phyloP scores from a whole-genome alignment of 192 early-diverging fungal genomes.

The Dissophora globulifera region DNA sequence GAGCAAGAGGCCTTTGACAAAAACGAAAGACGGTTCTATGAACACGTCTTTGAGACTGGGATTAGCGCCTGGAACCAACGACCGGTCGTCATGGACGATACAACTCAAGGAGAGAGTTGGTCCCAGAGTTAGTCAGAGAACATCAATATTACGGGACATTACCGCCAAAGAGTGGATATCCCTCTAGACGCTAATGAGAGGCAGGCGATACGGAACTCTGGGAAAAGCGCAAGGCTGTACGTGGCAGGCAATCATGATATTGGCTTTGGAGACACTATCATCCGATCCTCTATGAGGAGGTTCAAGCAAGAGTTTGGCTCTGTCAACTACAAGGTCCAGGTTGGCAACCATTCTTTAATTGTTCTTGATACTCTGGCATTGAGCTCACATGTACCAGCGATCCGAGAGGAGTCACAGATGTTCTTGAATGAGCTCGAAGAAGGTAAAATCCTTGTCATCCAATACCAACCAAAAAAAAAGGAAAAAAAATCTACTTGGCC shows the following conservation, averaged over 20 bases:
- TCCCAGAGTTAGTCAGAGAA: too few species aligned
- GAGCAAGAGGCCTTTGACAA: slow-evolving; percentile 24
- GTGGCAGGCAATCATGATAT: slow-evolving; percentile 95
- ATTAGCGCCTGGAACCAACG: slow-evolving; percentile 11
- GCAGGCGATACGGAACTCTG: slow-evolving; percentile 12
- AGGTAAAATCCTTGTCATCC: too few species aligned
- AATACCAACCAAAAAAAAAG: too few species aligned
- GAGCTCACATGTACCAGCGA: slow-evolving; percentile 48
- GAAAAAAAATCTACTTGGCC: too few species aligned
- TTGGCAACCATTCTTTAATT: slow-evolving; percentile 72
- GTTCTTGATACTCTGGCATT: slow-evolving; percentile 85
- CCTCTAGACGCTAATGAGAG: slow-evolving; percentile 10
- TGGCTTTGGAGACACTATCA: slow-evolving; percentile 78
- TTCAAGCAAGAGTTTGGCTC: slow-evolving; percentile 66
- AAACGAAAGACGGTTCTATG: slow-evolving; percentile 30
- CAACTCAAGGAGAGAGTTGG: too few species aligned
- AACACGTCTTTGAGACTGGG: slow-evolving; percentile 2
- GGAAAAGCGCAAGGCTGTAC: slow-evolving; percentile 59
- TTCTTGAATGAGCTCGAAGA: slow-evolving; percentile 59
- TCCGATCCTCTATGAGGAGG: slow-evolving; percentile 47
- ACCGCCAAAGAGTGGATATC: slow-evolving; percentile 1
- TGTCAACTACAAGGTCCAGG: slow-evolving; percentile 59
- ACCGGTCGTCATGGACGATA: slow-evolving; percentile 11
- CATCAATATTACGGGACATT: background rate
- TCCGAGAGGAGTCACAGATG: slow-evolving; percentile 57